Percentiles rank a stretch among this genome's conserved stretches.
Conservation (phyloP, 2,329 filamentous ascomycete genomes). For the Pseudogymnoascus pannorum region DNA sequence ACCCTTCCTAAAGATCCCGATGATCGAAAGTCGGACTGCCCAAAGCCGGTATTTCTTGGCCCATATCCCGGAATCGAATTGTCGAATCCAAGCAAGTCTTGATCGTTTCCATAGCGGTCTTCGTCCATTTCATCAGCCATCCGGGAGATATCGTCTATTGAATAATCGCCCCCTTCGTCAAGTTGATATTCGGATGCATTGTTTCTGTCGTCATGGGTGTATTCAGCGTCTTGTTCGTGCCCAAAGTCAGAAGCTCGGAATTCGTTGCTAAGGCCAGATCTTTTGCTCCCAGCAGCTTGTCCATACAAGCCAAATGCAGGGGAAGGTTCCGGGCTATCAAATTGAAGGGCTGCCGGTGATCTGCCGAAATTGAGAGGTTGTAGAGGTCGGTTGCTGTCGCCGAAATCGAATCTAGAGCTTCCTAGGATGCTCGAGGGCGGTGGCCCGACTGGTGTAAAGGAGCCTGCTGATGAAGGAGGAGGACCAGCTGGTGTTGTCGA, state of each 20-base stretch:
- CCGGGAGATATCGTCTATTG: background rate
- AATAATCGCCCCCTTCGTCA: background rate
- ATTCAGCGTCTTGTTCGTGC: slow-evolving; percentile 32
- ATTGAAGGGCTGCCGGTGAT: slow-evolving; percentile 18
- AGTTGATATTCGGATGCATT: slow-evolving; percentile 16
- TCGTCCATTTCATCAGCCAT: slow-evolving; percentile 9
- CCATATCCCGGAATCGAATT: background rate
- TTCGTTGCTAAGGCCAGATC: slow-evolving; percentile 45
- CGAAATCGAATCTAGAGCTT: slow-evolving; percentile 39
- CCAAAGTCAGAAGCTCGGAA: slow-evolving; percentile 28
- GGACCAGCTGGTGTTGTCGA: slow-evolving; percentile 52
- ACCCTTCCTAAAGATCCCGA: background rate
- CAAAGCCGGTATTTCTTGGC: background rate
- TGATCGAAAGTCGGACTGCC: background rate
- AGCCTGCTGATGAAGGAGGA: slow-evolving; percentile 43
- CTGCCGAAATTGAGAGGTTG: slow-evolving; percentile 31
- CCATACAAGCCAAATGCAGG: slow-evolving; percentile 17
- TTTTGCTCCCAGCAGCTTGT: slow-evolving; percentile 26
- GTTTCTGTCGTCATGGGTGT: slow-evolving; percentile 34
- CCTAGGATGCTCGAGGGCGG: slow-evolving; percentile 45
- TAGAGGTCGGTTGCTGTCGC: slow-evolving; percentile 21
- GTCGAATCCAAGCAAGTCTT: background rate
- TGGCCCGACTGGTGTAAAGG: slow-evolving; percentile 49
- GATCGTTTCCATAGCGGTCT: background rate
- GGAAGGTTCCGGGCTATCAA: slow-evolving; percentile 20